Conservation (phyloP, 345 rosid genomes). For the Arabidopsis suecica region DNA sequence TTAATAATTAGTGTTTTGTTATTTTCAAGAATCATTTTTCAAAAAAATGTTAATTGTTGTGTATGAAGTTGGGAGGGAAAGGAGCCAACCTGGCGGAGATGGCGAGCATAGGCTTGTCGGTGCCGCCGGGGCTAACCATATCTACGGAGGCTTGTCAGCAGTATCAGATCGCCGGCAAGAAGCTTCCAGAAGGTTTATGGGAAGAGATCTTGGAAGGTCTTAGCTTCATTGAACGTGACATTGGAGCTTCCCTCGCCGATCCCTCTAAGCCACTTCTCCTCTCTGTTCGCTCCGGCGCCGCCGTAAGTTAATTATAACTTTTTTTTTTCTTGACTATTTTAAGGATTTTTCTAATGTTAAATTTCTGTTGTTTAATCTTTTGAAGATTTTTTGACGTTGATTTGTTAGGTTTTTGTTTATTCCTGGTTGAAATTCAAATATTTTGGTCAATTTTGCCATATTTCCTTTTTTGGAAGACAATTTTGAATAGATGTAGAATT, state of each 20-base stretch:
- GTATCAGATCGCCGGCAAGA: conserved; percentile 69
- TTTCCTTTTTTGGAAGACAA: not conserved
- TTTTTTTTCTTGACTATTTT: not conserved
- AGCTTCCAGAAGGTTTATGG: conserved; percentile 75
- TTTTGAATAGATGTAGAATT: not conserved
- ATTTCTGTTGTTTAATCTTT: not conserved
- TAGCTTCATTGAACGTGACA: conserved; percentile 62
- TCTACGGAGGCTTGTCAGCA: conserved; percentile 94
- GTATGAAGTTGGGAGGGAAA: conserved; percentile 83
- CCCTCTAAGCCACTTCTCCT: conserved; percentile 87
- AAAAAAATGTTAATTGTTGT: not conserved
- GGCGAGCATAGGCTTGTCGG: conserved; percentile 94
- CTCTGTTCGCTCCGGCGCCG: conserved; percentile 98
- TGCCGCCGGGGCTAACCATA: conserved; percentile 93
- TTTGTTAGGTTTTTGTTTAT: not conserved
- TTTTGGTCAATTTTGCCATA: not conserved
- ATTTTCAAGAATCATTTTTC: not conserved
- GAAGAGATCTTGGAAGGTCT: conserved; percentile 74
- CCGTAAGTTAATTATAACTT: conserved; percentile 57
- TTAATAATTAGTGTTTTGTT: not conserved
- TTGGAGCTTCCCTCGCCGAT: conserved; percentile 83
- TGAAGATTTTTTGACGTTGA: not conserved
- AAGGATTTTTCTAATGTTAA: not conserved
- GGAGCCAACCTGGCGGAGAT: conserved; percentile 98
- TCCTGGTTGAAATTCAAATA: not conserved